Evolutionary conservation across 192 early-diverging fungal species (phyloP), one percentile per base, ranked within the genome.

Genomic region (Entomortierella lignicola): DNA sequence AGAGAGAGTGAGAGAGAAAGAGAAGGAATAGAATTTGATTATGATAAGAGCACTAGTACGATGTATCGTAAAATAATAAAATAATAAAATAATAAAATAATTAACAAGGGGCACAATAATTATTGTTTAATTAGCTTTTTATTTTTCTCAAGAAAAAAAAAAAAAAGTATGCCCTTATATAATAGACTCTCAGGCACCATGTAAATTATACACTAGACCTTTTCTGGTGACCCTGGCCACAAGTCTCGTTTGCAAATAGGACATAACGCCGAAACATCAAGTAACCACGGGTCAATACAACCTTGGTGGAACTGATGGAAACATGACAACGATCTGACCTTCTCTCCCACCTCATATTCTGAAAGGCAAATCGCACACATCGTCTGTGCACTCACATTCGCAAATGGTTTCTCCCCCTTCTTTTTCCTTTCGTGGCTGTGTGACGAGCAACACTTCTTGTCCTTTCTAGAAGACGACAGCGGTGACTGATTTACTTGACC

Each of bases 261-360:
- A 61, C 87, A 89, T 25, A 81, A 70, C 51, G 85, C 81, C n/a
- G 74, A 77, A 39, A 80, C 72, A 71, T 87, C 77, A 2, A 84
- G 65, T 47, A 87, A 25, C 88, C 88, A 89, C 12, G 67, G 72
- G 58, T 87, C 88, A 27, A 89, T 83, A 63, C 88, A 89, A 15
- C 71, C 81, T 32, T 69, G 59, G 60, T 89, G 88, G 60, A 85
- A 89, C 52, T 83, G 85, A 48, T 89, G 86, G 23, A 73, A 75
- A 56, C 88, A 89, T 44, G 85, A 83, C 27, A 89, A 66, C 21
- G 71, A 69, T 44, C 86, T 61, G 7, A 89, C 72, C 21, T 72
- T 50, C n/a, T 89, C 84, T 25, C 80, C 84, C 0, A 63, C 43
- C 23, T 74, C 83, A 72, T 87, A 89, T 18, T 87, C 84, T 34